phyloP scores from a whole-genome alignment of 768 basidiomycete genomes.

The Suillus spraguei region DNA sequence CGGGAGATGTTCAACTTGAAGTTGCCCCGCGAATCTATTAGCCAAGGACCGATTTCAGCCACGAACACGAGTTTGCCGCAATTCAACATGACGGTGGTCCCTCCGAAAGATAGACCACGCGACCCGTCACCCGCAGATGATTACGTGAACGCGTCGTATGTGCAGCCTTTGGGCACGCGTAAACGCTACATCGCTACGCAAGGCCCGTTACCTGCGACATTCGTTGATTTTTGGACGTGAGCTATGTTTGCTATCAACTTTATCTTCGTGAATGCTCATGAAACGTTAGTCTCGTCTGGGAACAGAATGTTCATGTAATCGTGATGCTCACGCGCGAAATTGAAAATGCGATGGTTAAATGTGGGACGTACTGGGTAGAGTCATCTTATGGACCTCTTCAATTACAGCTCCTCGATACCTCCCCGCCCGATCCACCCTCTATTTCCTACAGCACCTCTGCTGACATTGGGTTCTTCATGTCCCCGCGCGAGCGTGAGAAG shows the following conservation, averaged over 20 bases:
- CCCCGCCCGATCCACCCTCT: slow-evolving; percentile 36
- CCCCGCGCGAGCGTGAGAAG: slow-evolving; percentile 27
- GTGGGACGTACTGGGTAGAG: slow-evolving; percentile 86
- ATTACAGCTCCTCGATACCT: slow-evolving; percentile 52
- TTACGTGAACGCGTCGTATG: slow-evolving; percentile 94
- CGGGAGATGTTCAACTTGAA: slow-evolving; percentile 2
- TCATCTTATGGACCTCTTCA: slow-evolving; percentile 70
- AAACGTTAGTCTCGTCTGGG: slow-evolving; percentile 74
- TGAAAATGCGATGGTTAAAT: slow-evolving; percentile 88
- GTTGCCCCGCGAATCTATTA: neutral
- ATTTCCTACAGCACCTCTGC: slow-evolving; percentile 39
- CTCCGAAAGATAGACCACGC: slow-evolving; percentile 9
- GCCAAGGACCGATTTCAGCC: neutral
- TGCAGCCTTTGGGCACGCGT: slow-evolving; percentile 82
- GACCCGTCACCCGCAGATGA: slow-evolving; percentile 62
- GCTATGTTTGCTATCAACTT: slow-evolving; percentile 32
- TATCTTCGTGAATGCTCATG: neutral
- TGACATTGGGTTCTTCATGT: slow-evolving; percentile 43
- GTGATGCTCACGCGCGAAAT: slow-evolving; percentile 95
- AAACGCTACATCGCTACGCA: slow-evolving; percentile 95
- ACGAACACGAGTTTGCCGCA: neutral
- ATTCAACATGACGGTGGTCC: slow-evolving; percentile 2
- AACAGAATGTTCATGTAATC: slow-evolving; percentile 92
- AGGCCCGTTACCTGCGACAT: slow-evolving; percentile 89
- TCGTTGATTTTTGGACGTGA: slow-evolving; percentile 92